phyloP scores from a whole-genome alignment of 441 rosid species.

The Erodium trifolium region DNA sequence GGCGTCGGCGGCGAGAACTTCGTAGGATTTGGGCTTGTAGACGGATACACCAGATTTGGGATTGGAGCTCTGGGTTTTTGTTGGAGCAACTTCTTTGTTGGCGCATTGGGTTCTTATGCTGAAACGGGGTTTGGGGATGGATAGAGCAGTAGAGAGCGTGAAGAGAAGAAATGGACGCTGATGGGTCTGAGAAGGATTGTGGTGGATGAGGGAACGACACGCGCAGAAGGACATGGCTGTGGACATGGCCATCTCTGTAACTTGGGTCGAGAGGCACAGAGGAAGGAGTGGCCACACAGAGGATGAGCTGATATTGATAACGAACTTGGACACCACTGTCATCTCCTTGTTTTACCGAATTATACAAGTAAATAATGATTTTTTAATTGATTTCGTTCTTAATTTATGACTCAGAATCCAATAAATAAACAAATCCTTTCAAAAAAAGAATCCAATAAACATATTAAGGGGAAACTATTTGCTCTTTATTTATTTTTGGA shows the following conservation, averaged over 20 bases:
- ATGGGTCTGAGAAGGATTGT: background rate
- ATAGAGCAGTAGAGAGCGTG: background rate
- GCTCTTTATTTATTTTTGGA: too few species aligned
- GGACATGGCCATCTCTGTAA: conserved; percentile 6
- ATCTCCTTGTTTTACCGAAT: too few species aligned
- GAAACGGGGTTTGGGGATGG: background rate
- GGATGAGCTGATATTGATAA: background rate
- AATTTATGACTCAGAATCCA: too few species aligned
- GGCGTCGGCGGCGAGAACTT: conserved; percentile 70
- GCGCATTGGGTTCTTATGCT: background rate
- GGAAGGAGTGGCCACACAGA: background rate
- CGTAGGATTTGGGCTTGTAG: conserved; percentile 86
- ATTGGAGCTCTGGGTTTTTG: conserved; percentile 27
- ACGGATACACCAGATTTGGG: conserved; percentile 58
- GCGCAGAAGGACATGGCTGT: background rate
- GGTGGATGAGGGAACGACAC: background rate
- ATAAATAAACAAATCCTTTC: too few species aligned
- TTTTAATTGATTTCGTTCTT: too few species aligned
- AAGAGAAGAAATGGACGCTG: background rate
- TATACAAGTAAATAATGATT: too few species aligned
- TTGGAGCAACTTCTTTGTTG: background rate
- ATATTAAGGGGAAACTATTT: too few species aligned
- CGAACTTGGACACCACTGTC: background rate
- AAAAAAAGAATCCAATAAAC: too few species aligned
- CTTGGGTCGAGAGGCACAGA: background rate